Base-by-base conservation (phyloP, 768 basidiomycete species). In the Suillus placidus region DNA sequence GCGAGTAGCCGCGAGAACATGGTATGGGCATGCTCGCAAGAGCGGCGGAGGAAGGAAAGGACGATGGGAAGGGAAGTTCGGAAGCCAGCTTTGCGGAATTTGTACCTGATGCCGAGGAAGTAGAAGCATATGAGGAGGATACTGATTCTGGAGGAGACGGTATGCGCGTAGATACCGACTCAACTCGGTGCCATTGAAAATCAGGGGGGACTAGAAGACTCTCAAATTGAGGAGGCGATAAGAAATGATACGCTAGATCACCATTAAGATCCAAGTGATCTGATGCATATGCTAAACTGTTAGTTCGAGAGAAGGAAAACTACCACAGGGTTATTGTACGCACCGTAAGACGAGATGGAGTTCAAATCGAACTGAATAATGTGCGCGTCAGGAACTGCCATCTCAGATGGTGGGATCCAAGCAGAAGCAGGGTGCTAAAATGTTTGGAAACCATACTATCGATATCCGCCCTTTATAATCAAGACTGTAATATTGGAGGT, bases 21-120 rank as follows among this genome's bases (percentile, higher is more conserved):
- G 76, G 75, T 4, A 78, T 69, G 3, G 76, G 72, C 72, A 76
- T 78, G 47, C 66, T 64, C 0, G 73, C 72, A 26, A 77, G 71
- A 3, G 56, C 57, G 0, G 74, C 68, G 2, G 68, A 7, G 40
- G 76, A 71, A 1, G 74, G 68, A 49, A 68, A 65, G 2, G 63
- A 20, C 4, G 58, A 26, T 23, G 63, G 63, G 23, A 52, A 69
- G 30, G 47, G 57, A 26, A 40, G 34, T 10, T 60, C 52, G 5
- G 60, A 40, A 14, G 49, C 34, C 13, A 63, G 57, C 6, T 67
- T 58, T 12, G 37, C 14, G 18, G 60, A 60, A 0, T 58, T 45
- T 10, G 60, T 45, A 9, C 12, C 5, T n/a, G 57, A 49, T 4
- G 69, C 66, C 10, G 75, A 69, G 0, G 71, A 64, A 42, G 66